These are phyloP conservation scores for Solanum chiquidenum DNA, from an alignment of 257 asterid species.

Conservation along the genomic window DNA sequence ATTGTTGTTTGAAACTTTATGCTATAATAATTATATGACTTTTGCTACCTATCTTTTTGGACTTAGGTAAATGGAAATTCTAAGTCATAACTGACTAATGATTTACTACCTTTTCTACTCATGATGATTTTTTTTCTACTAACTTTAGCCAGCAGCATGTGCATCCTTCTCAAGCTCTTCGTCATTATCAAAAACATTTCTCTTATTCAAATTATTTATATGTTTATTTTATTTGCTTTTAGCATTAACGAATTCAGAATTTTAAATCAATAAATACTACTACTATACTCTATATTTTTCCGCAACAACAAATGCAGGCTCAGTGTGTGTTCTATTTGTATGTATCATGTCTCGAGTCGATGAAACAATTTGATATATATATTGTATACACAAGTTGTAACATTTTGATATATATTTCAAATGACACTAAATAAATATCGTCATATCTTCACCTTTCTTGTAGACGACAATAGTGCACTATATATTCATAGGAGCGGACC, in stretches of 20 bases:
- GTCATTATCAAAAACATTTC: neutral
- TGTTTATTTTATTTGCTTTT: neutral
- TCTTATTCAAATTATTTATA: neutral
- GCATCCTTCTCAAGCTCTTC: neutral
- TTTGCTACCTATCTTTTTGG: neutral
- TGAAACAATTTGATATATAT: neutral
- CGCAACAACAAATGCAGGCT: fast-evolving
- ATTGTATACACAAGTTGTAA: neutral
- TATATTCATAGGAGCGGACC: neutral
- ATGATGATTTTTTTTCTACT: neutral
- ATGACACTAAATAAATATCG: neutral
- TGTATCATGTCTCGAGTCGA: neutral
- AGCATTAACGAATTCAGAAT: neutral
- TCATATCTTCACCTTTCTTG: neutral
- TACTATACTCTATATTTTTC: fast-evolving
- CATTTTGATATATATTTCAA: neutral
- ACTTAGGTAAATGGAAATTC: neutral
- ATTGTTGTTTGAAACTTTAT: too few species aligned
- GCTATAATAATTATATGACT: neutral
- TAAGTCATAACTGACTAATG: neutral
- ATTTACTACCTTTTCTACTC: neutral
- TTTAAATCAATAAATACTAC: neutral
- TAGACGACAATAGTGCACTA: neutral
- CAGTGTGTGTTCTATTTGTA: neutral
- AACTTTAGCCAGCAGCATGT: neutral